phyloP scores from a whole-genome alignment of 768 basidiomycete genomes.

The Boletellus sp. region DNA sequence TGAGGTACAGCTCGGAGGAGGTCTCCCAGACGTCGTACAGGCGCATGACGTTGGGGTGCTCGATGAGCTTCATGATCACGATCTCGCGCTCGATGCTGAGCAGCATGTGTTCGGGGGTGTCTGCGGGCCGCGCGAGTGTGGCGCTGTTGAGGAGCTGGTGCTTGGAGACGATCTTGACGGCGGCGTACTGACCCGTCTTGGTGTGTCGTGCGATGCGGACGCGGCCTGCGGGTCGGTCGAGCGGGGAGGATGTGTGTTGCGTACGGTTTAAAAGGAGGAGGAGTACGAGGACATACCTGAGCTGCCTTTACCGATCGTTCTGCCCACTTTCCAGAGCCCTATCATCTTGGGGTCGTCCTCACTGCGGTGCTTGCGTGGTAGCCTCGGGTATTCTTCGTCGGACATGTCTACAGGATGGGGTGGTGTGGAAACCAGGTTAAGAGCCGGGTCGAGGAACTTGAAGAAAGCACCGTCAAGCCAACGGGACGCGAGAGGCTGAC shows the following conservation, averaged over 20 bases:
- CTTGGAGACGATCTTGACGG: constrained; percentile 93
- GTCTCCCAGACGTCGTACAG: constrained; percentile 99
- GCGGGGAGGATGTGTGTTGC: not conserved
- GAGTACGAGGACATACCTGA: constrained; percentile 51
- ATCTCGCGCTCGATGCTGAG: constrained; percentile 90
- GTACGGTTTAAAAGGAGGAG: not conserved
- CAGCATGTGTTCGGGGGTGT: constrained; percentile 72
- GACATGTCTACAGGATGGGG: constrained; percentile 26
- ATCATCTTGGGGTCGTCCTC: constrained; percentile 60
- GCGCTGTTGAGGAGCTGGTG: constrained; percentile 59
- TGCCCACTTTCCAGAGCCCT: constrained; percentile 79
- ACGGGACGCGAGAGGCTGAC: constrained; percentile 20
- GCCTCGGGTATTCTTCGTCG: constrained; percentile 28
- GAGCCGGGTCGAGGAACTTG: not conserved
- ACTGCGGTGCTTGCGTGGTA: constrained; percentile 27
- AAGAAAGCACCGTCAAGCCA: not conserved
- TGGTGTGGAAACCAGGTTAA: constrained; percentile 10
- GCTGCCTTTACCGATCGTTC: constrained; percentile 78
- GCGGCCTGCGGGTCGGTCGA: constrained; percentile 52
- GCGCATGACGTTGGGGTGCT: constrained; percentile 91
- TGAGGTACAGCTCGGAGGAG: constrained; percentile 79
- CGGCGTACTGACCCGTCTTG: constrained; percentile 86
- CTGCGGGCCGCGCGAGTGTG: constrained; percentile 50
- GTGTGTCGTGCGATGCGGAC: constrained; percentile 86
- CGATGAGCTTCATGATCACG: constrained; percentile 95